A percentile compares a stretch with the other conserved stretches of the same genome.
Conservation (phyloP, 768 basidiomycete species). For the Amanita subjunquillea region DNA sequence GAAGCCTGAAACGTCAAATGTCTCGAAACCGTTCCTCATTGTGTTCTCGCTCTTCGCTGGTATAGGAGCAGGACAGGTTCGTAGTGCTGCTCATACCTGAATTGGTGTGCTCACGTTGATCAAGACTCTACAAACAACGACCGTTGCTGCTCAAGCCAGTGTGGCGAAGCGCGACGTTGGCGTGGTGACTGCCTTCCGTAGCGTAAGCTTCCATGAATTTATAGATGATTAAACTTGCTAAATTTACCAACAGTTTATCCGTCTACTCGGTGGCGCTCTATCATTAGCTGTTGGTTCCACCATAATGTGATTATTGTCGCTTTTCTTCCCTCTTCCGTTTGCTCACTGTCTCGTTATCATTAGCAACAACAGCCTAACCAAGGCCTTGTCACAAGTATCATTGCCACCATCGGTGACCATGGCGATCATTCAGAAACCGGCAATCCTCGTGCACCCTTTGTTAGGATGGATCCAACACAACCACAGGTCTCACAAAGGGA, state of each 20-base stretch:
- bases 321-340: no score
- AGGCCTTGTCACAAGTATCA: no score
- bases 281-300: neutral
- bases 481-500: no score
- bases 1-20: neutral
- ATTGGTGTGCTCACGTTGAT: neutral
- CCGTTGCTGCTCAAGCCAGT: slow-evolving; percentile 1
- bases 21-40: neutral
- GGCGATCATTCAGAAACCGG: neutral
- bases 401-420: no score
- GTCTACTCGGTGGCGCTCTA: neutral
- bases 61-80: neutral
- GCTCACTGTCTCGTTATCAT: no score
- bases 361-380: no score
- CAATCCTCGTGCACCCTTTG: neutral
- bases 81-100: neutral
- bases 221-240: neutral
- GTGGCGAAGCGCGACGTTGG: neutral
- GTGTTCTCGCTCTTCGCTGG: neutral
- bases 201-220: neutral
- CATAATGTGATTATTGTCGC: neutral
- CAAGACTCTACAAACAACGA: neutral
- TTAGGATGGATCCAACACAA: no score
- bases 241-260: neutral
- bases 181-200: slow-evolving; percentile 1